Evolutionary conservation across 2,329 filamentous ascomycete genomes (phyloP).

Genomic region (Bimuria novae-zelandiae): DNA sequence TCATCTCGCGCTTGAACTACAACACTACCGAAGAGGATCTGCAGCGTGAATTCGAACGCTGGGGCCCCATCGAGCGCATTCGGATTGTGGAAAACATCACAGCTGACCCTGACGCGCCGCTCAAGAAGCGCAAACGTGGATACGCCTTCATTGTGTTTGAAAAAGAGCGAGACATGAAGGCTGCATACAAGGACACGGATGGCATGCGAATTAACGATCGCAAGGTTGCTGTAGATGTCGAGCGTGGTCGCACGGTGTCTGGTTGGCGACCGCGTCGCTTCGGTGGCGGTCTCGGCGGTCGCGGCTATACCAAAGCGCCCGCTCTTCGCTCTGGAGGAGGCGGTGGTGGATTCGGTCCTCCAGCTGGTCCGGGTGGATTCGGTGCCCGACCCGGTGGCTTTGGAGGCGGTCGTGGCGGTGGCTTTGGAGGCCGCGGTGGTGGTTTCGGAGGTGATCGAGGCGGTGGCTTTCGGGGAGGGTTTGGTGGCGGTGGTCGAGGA

Average conservation of each 20-base stretch:
- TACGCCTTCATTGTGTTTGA: constrained; percentile 98
- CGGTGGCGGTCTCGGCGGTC: constrained; percentile 88
- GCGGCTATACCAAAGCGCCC: constrained; percentile 85
- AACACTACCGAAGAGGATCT: constrained; percentile 87
- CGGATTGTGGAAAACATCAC: constrained; percentile 82
- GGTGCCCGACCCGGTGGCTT: constrained; percentile 55
- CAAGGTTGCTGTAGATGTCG: constrained; percentile 91
- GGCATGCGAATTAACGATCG: constrained; percentile 91
- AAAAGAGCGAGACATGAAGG: constrained; percentile 98
- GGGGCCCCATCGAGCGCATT: constrained; percentile 92
- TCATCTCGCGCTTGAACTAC: constrained; percentile 88
- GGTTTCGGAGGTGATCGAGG: constrained; percentile 57
- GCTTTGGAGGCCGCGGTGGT: constrained; percentile 43
- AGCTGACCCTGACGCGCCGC: constrained; percentile 64
- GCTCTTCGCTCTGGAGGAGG: constrained; percentile 68
- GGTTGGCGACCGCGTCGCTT: constrained; percentile 92
- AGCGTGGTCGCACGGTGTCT: constrained; percentile 90
- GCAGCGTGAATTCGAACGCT: constrained; percentile 90
- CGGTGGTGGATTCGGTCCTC: constrained; percentile 54
- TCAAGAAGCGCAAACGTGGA: constrained; percentile 73
- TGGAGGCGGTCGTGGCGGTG: constrained; percentile 53
- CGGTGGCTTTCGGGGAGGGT: constrained; percentile 52
- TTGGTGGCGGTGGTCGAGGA: constrained; percentile 54
- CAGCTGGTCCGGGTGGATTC: constrained; percentile 49
- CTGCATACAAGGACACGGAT: constrained; percentile 87